Evolutionary conservation across 495 filamentous ascomycete genomes (phyloP).

Genomic region (Penicillium atrosanguineum): DNA sequence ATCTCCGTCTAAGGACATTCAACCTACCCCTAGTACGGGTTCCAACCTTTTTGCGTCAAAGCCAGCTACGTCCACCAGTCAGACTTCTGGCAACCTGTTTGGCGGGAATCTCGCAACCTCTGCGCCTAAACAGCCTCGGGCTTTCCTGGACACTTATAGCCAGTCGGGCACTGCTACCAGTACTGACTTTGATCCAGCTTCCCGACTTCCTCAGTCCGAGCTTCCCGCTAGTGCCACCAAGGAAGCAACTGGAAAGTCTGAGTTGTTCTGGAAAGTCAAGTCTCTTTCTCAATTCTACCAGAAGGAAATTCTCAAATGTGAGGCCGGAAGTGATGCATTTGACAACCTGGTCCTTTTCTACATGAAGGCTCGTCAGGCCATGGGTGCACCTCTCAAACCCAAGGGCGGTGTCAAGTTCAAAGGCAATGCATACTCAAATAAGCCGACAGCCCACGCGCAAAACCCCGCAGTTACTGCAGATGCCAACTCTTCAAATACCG

Average conservation of each 20-base stretch:
- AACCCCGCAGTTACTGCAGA: background rate
- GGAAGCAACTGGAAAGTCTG: slow-evolving; percentile 17
- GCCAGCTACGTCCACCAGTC: slow-evolving; percentile 8
- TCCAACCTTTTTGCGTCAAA: slow-evolving; percentile 21
- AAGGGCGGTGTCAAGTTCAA: slow-evolving; percentile 4
- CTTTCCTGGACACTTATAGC: background rate
- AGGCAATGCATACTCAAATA: background rate
- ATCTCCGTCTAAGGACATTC: background rate
- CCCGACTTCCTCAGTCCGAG: slow-evolving; percentile 15
- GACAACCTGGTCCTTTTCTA: slow-evolving; percentile 36
- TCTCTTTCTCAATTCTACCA: slow-evolving; percentile 36
- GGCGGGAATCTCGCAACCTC: background rate
- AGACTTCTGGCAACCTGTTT: slow-evolving; percentile 32
- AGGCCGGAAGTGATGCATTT: slow-evolving; percentile 29
- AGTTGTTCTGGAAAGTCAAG: slow-evolving; percentile 25
- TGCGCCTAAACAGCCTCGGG: background rate
- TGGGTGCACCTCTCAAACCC: slow-evolving; percentile 30
- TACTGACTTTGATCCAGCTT: background rate
- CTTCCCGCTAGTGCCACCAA: slow-evolving; percentile 16
- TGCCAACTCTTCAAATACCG: slow-evolving; percentile 32
- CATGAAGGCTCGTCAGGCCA: slow-evolving; percentile 30
- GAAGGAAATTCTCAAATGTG: slow-evolving; percentile 22
- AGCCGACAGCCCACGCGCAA: background rate
- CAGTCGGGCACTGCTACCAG: background rate
- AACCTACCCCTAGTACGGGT: background rate